phyloP scores from a whole-genome alignment of 345 rosid species.

The Boechera retrofracta region DNA sequence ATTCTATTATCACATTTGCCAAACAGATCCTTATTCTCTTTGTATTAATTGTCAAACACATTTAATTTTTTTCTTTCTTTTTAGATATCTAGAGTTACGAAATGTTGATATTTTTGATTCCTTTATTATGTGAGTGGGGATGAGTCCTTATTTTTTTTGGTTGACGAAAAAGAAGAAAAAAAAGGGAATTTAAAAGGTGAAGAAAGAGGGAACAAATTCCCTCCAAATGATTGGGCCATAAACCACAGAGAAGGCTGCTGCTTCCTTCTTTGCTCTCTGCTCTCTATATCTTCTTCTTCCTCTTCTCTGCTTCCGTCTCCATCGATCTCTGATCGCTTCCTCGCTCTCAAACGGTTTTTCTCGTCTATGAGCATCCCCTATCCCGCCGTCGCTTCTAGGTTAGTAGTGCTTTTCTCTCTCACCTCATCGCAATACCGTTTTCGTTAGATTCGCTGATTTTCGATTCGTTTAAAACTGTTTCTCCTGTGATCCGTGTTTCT shows the following conservation, averaged over 20 bases:
- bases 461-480: not conserved
- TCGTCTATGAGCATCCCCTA: not conserved
- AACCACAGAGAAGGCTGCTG: constrained; percentile 32
- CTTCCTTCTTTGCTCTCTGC: not conserved
- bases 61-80: no score
- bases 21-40: no score
- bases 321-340: constrained; percentile 1
- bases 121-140: not conserved
- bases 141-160: not conserved
- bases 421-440: not conserved
- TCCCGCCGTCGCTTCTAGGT: constrained; percentile 30
- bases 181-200: constrained; percentile 30
- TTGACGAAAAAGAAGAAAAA: not conserved
- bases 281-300: not conserved
- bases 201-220: constrained; percentile 61
- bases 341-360: constrained; percentile 13
- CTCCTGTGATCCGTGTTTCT: no score
- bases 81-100: no score
- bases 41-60: no score
- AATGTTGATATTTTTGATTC: no score
- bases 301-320: constrained; percentile 1
- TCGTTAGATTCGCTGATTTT: not conserved
- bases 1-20: no score
- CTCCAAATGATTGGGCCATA: constrained; percentile 73
- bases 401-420: not conserved